Evolutionary conservation across 1,284 basidiomycete genomes (phyloP).

Genomic region (Tetrapyrgos nigripes): DNA sequence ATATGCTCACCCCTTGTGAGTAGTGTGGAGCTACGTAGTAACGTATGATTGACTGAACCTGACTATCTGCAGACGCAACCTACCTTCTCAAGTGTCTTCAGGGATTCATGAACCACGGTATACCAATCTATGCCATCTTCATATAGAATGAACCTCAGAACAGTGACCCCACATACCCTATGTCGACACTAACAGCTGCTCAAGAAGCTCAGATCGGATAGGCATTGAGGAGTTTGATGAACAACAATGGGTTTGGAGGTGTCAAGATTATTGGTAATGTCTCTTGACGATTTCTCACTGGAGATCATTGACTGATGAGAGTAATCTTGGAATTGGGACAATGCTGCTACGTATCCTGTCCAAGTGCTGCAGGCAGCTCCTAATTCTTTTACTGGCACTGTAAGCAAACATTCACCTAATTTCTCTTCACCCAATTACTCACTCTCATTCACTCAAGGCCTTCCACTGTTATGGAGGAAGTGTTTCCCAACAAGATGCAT

Average conservation of each 20-base stretch:
- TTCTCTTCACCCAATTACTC: too few species aligned
- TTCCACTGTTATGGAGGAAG: slow-evolving; percentile 62
- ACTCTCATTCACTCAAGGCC: slow-evolving; percentile 23
- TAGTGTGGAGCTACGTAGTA: too few species aligned
- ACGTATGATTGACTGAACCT: background rate
- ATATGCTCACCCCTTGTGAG: slow-evolving; percentile 42
- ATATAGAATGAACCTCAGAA: slow-evolving; percentile 64
- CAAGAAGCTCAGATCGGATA: slow-evolving; percentile 53
- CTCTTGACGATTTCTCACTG: slow-evolving; percentile 11
- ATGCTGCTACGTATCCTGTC: slow-evolving; percentile 52
- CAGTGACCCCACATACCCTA: slow-evolving; percentile 59
- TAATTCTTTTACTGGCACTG: slow-evolving; percentile 51
- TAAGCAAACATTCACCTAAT: background rate
- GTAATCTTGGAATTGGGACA: slow-evolving; percentile 51
- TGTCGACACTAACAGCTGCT: slow-evolving; percentile 47
- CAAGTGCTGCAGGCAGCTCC: slow-evolving; percentile 50
- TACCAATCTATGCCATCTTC: slow-evolving; percentile 54
- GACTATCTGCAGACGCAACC: slow-evolving; percentile 45
- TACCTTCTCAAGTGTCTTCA: slow-evolving; percentile 62
- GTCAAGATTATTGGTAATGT: slow-evolving; percentile 57
- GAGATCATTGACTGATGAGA: background rate
- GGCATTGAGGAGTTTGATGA: slow-evolving; percentile 50
- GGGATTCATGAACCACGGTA: slow-evolving; percentile 54
- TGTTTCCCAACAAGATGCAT: slow-evolving; percentile 47
- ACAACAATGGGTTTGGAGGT: slow-evolving; percentile 52